phyloP scores from a whole-genome alignment of 805 yeast species.

The Torulaspora microellipsoides region DNA sequence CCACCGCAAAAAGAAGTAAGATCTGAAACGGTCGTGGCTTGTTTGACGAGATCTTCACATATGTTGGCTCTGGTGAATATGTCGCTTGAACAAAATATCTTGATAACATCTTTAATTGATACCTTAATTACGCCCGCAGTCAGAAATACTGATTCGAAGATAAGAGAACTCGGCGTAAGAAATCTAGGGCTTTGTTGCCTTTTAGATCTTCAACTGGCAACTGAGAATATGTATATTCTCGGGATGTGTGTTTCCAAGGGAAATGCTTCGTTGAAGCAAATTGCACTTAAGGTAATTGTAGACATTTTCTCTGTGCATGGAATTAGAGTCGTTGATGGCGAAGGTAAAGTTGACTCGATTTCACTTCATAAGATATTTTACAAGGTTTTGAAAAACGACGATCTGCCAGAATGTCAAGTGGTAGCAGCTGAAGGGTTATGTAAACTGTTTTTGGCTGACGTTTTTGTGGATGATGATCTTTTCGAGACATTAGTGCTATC shows the following conservation, averaged over 20 bases:
- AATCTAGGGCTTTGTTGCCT: constrained; percentile 80
- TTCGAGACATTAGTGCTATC: constrained; percentile 66
- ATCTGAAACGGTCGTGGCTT: constrained; percentile 49
- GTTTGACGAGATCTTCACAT: constrained; percentile 63
- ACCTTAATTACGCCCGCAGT: constrained; percentile 79
- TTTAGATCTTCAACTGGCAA: constrained; percentile 61
- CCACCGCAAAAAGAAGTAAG: constrained; percentile 35
- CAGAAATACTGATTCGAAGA: constrained; percentile 48
- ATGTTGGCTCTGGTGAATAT: constrained; percentile 64
- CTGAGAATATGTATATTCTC: constrained; percentile 57
- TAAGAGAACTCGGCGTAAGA: constrained; percentile 60
- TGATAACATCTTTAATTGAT: constrained; percentile 64
- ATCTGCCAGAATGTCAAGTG: constrained; percentile 65
- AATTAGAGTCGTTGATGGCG: constrained; percentile 56
- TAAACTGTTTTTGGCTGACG: constrained; percentile 73
- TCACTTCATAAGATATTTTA: constrained; percentile 67
- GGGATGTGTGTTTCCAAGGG: constrained; percentile 68
- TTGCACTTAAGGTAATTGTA: constrained; percentile 64
- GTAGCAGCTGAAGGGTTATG: constrained; percentile 82
- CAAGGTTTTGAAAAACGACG: constrained; percentile 53
- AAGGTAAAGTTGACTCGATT: constrained; percentile 57
- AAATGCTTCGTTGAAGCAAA: constrained; percentile 54
- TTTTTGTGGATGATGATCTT: constrained; percentile 64
- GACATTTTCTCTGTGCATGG: constrained; percentile 82
- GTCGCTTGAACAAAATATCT: constrained; percentile 58